Evolutionary conservation across 176 grass and related monocot species (phyloP).

Genomic region (Avena insularis): DNA sequence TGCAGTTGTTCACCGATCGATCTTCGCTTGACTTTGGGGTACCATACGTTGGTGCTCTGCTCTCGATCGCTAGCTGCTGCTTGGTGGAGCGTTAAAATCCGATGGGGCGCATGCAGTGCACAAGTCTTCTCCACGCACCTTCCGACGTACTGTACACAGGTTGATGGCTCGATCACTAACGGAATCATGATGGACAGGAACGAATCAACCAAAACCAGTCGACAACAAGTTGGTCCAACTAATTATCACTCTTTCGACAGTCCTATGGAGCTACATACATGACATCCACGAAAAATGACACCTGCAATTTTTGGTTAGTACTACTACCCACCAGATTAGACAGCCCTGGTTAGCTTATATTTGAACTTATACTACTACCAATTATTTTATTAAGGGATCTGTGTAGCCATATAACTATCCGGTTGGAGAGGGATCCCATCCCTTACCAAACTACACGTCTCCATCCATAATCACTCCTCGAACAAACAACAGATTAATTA

Average conservation of each 20-base stretch:
- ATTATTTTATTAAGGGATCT: not conserved
- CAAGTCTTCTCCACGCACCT: not conserved
- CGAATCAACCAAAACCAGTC: not conserved
- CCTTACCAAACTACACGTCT: slow-evolving; percentile 46
- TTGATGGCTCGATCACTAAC: not conserved
- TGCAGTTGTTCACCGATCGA: not conserved
- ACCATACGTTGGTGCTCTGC: not conserved
- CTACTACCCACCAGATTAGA: not conserved
- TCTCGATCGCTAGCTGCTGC: not conserved
- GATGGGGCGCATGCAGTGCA: not conserved
- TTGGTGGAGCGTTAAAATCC: not conserved
- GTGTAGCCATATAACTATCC: not conserved
- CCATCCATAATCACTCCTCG: not conserved
- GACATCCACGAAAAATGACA: not conserved
- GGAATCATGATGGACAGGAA: not conserved
- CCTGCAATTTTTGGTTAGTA: not conserved
- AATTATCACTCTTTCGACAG: not conserved
- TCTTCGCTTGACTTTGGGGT: not conserved
- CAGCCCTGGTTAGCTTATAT: not conserved
- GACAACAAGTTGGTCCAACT: not conserved
- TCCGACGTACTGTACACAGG: not conserved
- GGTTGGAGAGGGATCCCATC: slow-evolving; percentile 38
- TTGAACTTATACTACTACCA: not conserved
- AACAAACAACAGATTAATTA: not conserved
- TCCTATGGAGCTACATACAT: not conserved